Percentiles rank a stretch among this genome's conserved stretches.
Evolutionary conservation across 371 early-diverging fungal species (phyloP).

Genomic region (Fennellomyces sp.): DNA sequence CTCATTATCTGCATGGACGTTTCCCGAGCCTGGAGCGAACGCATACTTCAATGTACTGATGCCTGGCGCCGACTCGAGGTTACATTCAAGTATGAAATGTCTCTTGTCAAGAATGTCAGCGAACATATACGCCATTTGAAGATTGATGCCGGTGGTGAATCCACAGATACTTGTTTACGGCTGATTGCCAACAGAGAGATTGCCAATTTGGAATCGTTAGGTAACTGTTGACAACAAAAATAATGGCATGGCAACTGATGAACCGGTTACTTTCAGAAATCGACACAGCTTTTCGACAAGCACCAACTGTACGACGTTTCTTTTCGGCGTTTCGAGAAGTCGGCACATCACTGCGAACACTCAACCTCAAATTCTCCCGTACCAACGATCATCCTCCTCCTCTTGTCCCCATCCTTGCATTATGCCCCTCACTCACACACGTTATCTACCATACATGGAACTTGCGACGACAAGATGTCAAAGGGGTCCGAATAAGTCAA

Average conservation of each 20-base stretch:
- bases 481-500: neutral
- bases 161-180: neutral
- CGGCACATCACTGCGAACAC: neutral
- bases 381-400: neutral
- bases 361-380: neutral
- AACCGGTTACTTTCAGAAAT: neutral
- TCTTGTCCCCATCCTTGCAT: neutral
- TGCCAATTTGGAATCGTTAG: neutral
- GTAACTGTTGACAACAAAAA: too few species aligned
- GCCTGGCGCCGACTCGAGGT: neutral
- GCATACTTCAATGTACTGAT: neutral
- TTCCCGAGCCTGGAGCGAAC: neutral
- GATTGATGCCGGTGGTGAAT: constrained; percentile 1
- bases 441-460: neutral
- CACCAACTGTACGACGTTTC: neutral
- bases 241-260: neutral
- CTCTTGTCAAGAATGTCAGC: neutral
- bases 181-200: neutral
- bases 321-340: constrained; percentile 1
- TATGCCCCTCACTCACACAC: neutral
- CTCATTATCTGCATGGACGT: neutral
- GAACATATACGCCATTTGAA: neutral
- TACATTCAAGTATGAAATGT: neutral
- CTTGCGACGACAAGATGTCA: constrained; percentile 1
- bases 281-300: constrained; percentile 1